Base-by-base conservation (phyloP, 2,329 filamentous ascomycete genomes). In the Clonostachys byssicola region DNA sequence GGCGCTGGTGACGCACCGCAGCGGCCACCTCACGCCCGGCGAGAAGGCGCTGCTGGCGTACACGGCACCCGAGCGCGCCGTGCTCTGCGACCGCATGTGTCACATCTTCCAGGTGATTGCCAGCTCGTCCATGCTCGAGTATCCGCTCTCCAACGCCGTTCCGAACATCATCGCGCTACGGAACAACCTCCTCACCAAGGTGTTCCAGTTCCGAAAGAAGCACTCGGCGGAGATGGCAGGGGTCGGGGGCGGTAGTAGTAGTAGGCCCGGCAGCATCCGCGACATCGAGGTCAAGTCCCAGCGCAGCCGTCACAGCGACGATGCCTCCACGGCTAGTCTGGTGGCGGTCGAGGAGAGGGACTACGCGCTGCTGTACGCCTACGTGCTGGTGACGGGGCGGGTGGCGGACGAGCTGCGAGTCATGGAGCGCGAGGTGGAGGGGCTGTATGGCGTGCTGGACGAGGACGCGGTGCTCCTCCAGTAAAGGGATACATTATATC, bases 111-210 rank as follows among this genome's bases (percentile, higher is more conserved):
- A 83, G 60, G 94, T 97, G 8, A 80, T 99, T 52, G 94, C 94
- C 2, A 94, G 88, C 40, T 95, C 89, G 13, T 83, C 97, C 70
- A 96, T 95, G 75, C 78, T 97, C 9, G 92, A 96, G 67, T 97
- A 96, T 58, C 92, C 94, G 1, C 75, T 99, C 49, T 92, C 88
- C 35, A 91, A 96, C 60, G 89, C 88, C 12, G 75, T 97, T 40
- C 94, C 94, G 0, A 91, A 85, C 51, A 88, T 95, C 34, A 83
- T 87, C 43, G 81, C 88, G 61, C 83, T 86, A 38, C 81, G 92
- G 52, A 92, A 99, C 61, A 76, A 88, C 49, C 72, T 97, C 42
- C 74, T 99, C 18, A 88, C 89, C 18, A 92, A 89, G 67, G 88
- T 96, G 36, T 94, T 95, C 57, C 83, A 87, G 59, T 97, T 94